phyloP scores from a whole-genome alignment of 768 basidiomycete genomes.

The Panus rudis region DNA sequence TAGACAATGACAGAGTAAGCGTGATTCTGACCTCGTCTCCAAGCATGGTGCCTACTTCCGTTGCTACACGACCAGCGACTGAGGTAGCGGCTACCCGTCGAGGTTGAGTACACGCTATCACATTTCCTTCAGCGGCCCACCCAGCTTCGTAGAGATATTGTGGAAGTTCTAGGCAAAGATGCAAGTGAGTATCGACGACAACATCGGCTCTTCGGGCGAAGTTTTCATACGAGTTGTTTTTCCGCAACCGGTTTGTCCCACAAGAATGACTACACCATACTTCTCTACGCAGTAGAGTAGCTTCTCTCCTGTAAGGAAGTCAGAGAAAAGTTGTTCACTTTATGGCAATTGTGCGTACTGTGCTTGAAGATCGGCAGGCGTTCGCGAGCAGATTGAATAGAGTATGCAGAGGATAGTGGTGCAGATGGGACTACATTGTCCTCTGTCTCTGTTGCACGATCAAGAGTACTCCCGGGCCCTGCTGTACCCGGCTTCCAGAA shows the following conservation, averaged over 20 bases:
- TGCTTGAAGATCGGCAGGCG: slow-evolving; percentile 88
- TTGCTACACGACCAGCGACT: slow-evolving; percentile 83
- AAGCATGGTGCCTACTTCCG: slow-evolving; percentile 83
- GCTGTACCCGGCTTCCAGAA: slow-evolving; percentile 90
- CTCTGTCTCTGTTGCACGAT: slow-evolving; percentile 75
- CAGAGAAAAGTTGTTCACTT: background rate
- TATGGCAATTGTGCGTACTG: slow-evolving; percentile 37
- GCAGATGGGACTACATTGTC: slow-evolving; percentile 65
- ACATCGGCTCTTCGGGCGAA: too few relatives aligned
- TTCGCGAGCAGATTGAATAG: slow-evolving; percentile 72
- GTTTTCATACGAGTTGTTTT: slow-evolving; percentile 86
- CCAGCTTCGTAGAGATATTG: slow-evolving; percentile 92
- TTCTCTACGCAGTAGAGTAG: slow-evolving; percentile 81
- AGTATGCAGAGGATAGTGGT: slow-evolving; percentile 43
- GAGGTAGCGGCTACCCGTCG: slow-evolving; percentile 92
- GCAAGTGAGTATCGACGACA: slow-evolving; percentile 3
- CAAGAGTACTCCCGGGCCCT: slow-evolving; percentile 82
- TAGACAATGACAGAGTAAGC: background rate
- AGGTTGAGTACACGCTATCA: slow-evolving; percentile 92
- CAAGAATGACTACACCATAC: slow-evolving; percentile 78
- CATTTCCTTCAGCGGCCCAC: slow-evolving; percentile 78
- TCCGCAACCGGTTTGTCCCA: slow-evolving; percentile 94
- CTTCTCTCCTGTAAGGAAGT: slow-evolving; percentile 49
- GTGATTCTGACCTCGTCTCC: slow-evolving; percentile 72
- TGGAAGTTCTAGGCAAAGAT: slow-evolving; percentile 64